Conservation (phyloP, 1,284 basidiomycete species). For the Leccinum griseonigrum region DNA sequence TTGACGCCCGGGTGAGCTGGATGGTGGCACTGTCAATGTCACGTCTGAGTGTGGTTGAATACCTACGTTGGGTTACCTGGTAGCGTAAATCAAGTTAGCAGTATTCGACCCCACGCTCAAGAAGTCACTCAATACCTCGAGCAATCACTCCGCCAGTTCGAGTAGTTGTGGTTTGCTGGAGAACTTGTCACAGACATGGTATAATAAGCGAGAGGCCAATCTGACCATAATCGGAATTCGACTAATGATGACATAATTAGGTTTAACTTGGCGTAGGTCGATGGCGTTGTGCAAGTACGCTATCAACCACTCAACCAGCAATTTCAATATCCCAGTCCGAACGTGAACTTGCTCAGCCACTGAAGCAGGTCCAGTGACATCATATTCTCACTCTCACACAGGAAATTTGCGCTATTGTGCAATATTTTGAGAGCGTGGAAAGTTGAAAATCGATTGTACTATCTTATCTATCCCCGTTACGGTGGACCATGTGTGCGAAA, state of each 20-base stretch:
- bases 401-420: background rate
- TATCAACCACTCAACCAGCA: background rate
- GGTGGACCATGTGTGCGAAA: no score
- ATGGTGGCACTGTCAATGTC: conserved; percentile 7
- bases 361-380: no score
- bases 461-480: background rate
- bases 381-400: no score
- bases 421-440: background rate
- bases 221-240: background rate
- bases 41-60: background rate
- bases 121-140: background rate
- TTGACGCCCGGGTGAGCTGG: background rate
- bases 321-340: background rate
- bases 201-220: background rate
- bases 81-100: conserved; percentile 1
- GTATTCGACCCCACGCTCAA: background rate
- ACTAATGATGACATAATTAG: background rate
- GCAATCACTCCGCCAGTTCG: background rate
- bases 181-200: background rate
- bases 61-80: background rate
- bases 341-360: no score
- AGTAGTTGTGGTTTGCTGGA: background rate
- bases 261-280: no score
- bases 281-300: no score
- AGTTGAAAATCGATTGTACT: background rate